These are phyloP conservation scores for Leccinum boreale DNA, from an alignment of 768 basidiomycete species.

Conservation along the genomic window DNA sequence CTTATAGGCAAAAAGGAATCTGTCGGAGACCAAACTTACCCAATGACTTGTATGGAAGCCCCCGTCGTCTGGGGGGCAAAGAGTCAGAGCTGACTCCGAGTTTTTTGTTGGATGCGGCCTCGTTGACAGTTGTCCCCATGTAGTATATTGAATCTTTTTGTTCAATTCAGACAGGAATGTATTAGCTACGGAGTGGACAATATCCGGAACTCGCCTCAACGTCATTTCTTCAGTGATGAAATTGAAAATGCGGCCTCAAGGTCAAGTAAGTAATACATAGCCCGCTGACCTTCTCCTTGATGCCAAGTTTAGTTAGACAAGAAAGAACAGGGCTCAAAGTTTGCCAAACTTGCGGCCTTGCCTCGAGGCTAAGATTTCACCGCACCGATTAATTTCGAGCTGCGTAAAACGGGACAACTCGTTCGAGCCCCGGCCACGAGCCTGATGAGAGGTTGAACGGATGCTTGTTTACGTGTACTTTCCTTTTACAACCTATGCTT, in stretches of 20 bases:
- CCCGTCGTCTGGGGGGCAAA: neutral
- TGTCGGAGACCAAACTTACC: neutral
- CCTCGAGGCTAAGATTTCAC: neutral
- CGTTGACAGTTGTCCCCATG: constrained; percentile 5
- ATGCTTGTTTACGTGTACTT: constrained; percentile 2
- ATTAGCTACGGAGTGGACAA: neutral
- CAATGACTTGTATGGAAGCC: too few relatives aligned
- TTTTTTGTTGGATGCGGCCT: constrained; percentile 2
- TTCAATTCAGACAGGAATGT: neutral
- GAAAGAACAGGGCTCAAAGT: neutral
- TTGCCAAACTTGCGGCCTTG: neutral
- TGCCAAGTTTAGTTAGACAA: neutral
- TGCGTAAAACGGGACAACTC: neutral
- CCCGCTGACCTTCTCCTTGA: neutral
- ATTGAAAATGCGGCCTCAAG: neutral
- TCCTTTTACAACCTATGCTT: neutral
- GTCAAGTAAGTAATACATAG: neutral
- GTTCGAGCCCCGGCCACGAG: constrained; percentile 6
- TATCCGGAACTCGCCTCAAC: neutral
- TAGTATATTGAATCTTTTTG: neutral
- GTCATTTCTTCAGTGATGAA: neutral
- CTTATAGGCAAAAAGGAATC: constrained; percentile 5
- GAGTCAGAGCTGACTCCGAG: neutral
- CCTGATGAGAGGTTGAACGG: neutral
- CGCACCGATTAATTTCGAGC: neutral